Base-by-base conservation (phyloP, 179 eudicot genomes). In the Drosera spatulata region DNA sequence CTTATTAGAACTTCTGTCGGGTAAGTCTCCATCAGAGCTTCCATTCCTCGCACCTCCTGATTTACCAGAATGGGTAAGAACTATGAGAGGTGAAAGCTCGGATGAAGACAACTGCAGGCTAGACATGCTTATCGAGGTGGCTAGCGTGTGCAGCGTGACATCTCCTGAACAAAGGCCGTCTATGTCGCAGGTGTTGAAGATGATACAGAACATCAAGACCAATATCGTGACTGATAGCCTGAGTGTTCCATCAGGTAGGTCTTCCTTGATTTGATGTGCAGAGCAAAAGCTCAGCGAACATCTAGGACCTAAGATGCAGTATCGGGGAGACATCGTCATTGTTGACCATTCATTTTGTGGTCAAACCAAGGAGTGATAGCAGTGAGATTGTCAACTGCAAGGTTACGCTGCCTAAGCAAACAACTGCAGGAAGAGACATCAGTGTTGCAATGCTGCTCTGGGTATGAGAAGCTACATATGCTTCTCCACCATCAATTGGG, bases 131-230 rank as follows among this genome's bases (percentile, higher is more conserved):
- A 85, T 85, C 5, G 95, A 91, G 53, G 81, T 88, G 42, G 88
- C 95, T 0, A 73, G 81, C 58, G 60, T 80, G 39, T 88, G 96
- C 61, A 82, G 88, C 64, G 61, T 77, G 73, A 72, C 81, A 4
- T 91, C 98, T n/a, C 95, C 95, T 0, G 95, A 91, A 58, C 98
- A 91, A 55, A 73, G 96, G 71, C 98, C 96, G 0, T 69, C 84
- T 11, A 91, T 84, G 88, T 70, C 91, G 80, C 95, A 91, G 43
- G 96, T 82, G 61, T 54, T 91, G 74, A 88, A 82, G 68, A 88
- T 88, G 96, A 82, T 88, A 66, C 94, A 83, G 53, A 84, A 77
- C 61, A 84, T 91, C 10, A 88, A 91, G 75, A 88, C 78, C 72
- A 81, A 72, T 59, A 84, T 79, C 8, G 72, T 63, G 59, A 4